Evolutionary conservation across 73 alveolate species (phyloP), one percentile per base, ranked within the genome.

Genomic region (Symbiodinium natans): DNA sequence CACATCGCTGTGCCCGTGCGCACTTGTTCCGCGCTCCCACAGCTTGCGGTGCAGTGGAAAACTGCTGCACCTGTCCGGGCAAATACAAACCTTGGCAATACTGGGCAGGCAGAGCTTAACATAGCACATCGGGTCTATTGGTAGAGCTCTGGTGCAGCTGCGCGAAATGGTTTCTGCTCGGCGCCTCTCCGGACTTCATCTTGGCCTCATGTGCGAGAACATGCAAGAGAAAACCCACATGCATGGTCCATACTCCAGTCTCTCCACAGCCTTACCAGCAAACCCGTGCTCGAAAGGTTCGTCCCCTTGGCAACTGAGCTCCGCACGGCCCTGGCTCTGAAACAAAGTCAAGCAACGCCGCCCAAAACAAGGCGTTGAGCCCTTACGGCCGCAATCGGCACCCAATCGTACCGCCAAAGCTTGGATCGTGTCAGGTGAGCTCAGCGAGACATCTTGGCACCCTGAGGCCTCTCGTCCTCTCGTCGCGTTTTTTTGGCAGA

Each of bases 21-120:
- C 95, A 88, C 95, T 88, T 88, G 80, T 88, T 88, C 95, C 95
- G 40, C 38, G 95, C 74, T 40, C 95, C 95, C 86, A 88, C 86
- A 25, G 95, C 95, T 88, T 88, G 95, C 33, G 95, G 95, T 15
- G 95, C 95, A 25, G 86, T 59, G 74, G 95, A 59, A 68, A 88
- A 88, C 86, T 88, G 95, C 95, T 88, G 95, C 86, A 88, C 95
- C 95, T 88, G 86, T 13, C 48, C 10, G 27, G 41, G 46, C 42
- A 5, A 0, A 10, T n/a, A n/a, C n/a, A n/a, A n/a, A n/a, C n/a
- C 63, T 48, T n/a, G n/a, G n/a, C n/a, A n/a, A n/a, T n/a, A n/a
- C n/a, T n/a, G n/a, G n/a, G n/a, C n/a, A n/a, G n/a, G n/a, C n/a
- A n/a, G n/a, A n/a, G n/a, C n/a, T n/a, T n/a, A n/a, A n/a, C n/a